Evolutionary conservation across 306 rosid species (phyloP).

Genomic region (Inga leiocalycina): DNA sequence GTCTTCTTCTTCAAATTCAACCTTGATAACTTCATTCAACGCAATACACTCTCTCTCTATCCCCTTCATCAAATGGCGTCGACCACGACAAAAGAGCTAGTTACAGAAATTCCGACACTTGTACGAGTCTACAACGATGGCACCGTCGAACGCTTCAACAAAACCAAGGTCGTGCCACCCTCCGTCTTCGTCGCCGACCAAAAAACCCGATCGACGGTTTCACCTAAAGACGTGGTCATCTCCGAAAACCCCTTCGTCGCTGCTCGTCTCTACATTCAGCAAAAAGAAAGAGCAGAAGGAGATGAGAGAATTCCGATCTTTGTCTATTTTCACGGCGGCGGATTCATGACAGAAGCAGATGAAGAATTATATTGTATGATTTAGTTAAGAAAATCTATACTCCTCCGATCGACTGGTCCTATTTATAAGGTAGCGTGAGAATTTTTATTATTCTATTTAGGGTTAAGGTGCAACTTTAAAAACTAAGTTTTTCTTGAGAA

Average conservation of each 20-base stretch:
- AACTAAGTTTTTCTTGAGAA: too few species aligned
- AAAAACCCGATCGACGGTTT: neutral
- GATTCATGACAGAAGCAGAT: neutral
- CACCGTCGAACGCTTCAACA: conserved; percentile 31
- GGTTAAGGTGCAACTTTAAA: too few species aligned
- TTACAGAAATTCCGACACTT: conserved; percentile 16
- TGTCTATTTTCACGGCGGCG: neutral
- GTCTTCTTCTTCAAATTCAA: neutral
- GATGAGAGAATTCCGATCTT: neutral
- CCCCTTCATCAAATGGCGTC: neutral
- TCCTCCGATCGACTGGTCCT: too few species aligned
- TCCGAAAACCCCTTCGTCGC: conserved; percentile 26
- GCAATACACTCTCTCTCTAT: neutral
- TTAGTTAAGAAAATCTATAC: too few species aligned
- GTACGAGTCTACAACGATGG: conserved; percentile 41
- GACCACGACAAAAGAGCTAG: neutral
- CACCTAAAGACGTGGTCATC: conserved; percentile 45
- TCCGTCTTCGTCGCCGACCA: neutral
- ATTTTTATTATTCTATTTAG: too few species aligned
- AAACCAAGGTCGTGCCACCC: conserved; percentile 33
- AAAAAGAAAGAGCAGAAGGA: neutral
- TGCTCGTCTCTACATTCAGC: neutral
- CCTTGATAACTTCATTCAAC: too few species aligned
- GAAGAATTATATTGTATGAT: neutral
- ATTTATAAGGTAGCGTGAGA: too few species aligned